Base-by-base conservation (phyloP, 1,284 basidiomycete genomes). In the Austroboletus novae-zelandiae region DNA sequence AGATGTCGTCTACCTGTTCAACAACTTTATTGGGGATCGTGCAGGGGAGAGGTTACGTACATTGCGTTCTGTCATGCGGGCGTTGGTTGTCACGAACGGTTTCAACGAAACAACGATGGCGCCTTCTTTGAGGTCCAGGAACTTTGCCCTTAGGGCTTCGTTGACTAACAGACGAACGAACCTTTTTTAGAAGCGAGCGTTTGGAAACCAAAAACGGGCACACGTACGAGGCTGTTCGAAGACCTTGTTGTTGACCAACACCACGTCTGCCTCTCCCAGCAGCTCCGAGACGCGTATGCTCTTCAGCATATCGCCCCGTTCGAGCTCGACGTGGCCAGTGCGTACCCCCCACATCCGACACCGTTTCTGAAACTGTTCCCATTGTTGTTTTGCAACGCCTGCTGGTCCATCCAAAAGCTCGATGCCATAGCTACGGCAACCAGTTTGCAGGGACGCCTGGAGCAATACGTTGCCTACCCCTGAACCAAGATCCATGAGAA, bases 381-480 rank as follows among this genome's bases (percentile, higher is more conserved):
- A 73, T 71, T 87, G 82, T 47, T 77, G 76, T 43, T 74, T 62
- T 32, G 85, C 88, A 15, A 90, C 77, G 49, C 76, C 72, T 3
- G 86, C 84, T 2, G 87, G 85, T 29, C 74, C 76, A 15, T 74
- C 73, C 73, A 83, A 77, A 15, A 80, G 62, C 67, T 91, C 87
- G 43, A 91, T 77, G 3, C 88, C 88, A 61, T 81, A 89, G 56
- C 84, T 81, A 52, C 61, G 75, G 65, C 88, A 91, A 0, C 88
- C 88, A 0, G 83, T 84, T 62, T 89, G 83, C 54, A 91, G 71
- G 47, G 82, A 82, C 7, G 84, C 86, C 59, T 91, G 88, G 7
- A 86, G 69, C 14, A 86, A 78, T n/a, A 89, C 84, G 60, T 90
- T 89, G 7, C 84, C 88, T 9, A 91, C 88, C 1, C 88, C 88